These are phyloP conservation scores for Sisymbrium altissimum DNA, from an alignment of 345 rosid genomes.

Conservation along the genomic window DNA sequence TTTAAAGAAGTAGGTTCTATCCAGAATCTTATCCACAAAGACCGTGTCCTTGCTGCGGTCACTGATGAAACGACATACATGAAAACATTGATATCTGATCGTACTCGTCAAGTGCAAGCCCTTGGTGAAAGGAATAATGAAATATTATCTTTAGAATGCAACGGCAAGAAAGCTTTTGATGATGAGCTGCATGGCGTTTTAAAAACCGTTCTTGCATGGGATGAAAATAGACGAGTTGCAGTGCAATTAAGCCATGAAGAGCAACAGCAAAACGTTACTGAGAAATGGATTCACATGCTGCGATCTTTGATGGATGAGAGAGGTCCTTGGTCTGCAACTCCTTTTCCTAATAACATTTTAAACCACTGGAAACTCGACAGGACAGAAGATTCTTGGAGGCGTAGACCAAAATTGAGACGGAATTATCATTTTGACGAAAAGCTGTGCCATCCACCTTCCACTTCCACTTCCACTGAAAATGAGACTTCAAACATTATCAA, in stretches of 20 bases:
- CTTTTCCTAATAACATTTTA: constrained; percentile 71
- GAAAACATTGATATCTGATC: constrained; percentile 59
- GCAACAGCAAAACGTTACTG: constrained; percentile 86
- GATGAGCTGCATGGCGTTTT: constrained; percentile 67
- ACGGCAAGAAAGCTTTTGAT: constrained; percentile 61
- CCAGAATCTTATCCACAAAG: constrained; percentile 81
- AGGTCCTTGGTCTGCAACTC: constrained; percentile 98
- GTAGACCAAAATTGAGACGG: constrained; percentile 85
- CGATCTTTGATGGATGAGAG: constrained; percentile 93
- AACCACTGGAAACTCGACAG: constrained; percentile 94
- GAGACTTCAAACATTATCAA: constrained; percentile 42
- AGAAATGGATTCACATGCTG: constrained; percentile 93
- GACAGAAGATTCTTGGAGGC: constrained; percentile 95
- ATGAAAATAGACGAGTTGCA: constrained; percentile 71
- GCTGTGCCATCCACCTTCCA: constrained; percentile 66
- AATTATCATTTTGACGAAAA: constrained; percentile 89
- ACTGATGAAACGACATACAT: constrained; percentile 81
- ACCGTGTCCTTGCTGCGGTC: constrained; percentile 76
- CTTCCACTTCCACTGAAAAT: constrained; percentile 36
- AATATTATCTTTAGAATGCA: constrained; percentile 48
- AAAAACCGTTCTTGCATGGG: constrained; percentile 63
- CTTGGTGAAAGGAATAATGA: constrained; percentile 63
- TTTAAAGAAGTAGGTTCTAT: constrained; percentile 63
- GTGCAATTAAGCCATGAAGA: constrained; percentile 72
- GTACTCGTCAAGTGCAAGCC: constrained; percentile 62